Conservation (phyloP, 306 rosid genomes). For the Vigna unguiculata region DNA sequence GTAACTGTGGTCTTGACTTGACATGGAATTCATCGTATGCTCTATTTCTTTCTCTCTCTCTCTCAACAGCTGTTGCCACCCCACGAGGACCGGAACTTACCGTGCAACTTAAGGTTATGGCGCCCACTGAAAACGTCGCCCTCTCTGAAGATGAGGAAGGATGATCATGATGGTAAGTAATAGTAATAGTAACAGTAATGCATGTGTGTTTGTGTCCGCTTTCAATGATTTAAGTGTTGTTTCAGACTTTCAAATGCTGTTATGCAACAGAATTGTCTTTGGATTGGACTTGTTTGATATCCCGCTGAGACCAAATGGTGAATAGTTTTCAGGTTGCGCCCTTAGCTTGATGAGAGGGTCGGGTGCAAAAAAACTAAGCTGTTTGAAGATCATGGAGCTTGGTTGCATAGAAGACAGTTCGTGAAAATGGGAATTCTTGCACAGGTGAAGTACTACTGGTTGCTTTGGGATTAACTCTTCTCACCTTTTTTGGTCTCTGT, state of each 20-base stretch:
- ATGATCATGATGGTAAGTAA: neutral
- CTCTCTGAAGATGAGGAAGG: constrained; percentile 22
- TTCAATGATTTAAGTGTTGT: neutral
- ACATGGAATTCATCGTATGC: too few species aligned
- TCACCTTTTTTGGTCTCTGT: neutral
- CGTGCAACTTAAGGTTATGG: constrained; percentile 9
- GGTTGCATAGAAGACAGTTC: neutral
- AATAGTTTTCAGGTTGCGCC: neutral
- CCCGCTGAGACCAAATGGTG: neutral
- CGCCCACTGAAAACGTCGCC: neutral
- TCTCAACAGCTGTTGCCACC: neutral
- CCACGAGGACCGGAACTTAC: neutral
- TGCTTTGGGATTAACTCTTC: neutral
- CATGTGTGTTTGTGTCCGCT: neutral
- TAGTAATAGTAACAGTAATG: neutral
- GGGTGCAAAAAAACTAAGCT: neutral
- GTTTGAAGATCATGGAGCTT: neutral
- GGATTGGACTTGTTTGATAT: neutral
- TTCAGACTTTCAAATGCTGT: neutral
- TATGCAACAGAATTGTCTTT: neutral
- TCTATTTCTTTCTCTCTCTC: too few species aligned
- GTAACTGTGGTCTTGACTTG: too few species aligned
- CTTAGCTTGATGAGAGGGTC: neutral
- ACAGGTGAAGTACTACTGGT: neutral
- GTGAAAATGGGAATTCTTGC: neutral